Percentiles rank a stretch among this genome's conserved stretches.
These are phyloP conservation scores for Rhynchospora tenuis DNA, from an alignment of 176 grass and related monocot genomes.

Conservation along the genomic window DNA sequence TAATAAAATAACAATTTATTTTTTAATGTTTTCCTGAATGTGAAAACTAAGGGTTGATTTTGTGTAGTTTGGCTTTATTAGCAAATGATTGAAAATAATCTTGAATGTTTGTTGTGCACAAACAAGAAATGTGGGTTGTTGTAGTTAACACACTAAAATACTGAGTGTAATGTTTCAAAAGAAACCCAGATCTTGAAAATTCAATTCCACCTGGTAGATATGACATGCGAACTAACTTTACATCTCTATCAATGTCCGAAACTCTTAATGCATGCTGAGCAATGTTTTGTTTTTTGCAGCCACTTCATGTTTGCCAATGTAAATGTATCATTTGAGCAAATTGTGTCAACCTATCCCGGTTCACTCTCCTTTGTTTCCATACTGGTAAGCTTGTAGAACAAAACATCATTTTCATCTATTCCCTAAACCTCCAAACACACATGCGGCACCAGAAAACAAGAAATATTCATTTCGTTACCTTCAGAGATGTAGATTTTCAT, in stretches of 20 bases:
- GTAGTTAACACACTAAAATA: background rate
- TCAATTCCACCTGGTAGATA: background rate
- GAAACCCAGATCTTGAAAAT: background rate
- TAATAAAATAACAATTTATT: background rate
- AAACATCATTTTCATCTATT: background rate
- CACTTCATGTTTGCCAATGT: constrained; percentile 93
- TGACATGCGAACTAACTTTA: background rate
- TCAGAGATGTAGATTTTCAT: background rate
- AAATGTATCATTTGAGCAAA: constrained; percentile 61
- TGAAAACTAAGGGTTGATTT: background rate
- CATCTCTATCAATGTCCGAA: background rate
- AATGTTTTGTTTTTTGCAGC: constrained; percentile 32
- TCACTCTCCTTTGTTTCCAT: constrained; percentile 69
- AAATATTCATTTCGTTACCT: background rate
- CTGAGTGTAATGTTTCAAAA: background rate
- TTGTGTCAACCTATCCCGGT: constrained; percentile 65
- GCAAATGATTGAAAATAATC: background rate
- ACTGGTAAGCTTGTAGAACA: constrained; percentile 46
- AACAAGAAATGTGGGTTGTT: background rate
- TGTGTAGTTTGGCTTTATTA: background rate
- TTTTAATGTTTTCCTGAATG: background rate
- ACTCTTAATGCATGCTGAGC: background rate
- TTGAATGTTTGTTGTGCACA: background rate
- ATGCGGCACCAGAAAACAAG: background rate
- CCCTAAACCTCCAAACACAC: background rate